These are phyloP conservation scores for Phycomyces nitens DNA, from an alignment of 192 early-diverging fungal genomes.

Conservation along the genomic window DNA sequence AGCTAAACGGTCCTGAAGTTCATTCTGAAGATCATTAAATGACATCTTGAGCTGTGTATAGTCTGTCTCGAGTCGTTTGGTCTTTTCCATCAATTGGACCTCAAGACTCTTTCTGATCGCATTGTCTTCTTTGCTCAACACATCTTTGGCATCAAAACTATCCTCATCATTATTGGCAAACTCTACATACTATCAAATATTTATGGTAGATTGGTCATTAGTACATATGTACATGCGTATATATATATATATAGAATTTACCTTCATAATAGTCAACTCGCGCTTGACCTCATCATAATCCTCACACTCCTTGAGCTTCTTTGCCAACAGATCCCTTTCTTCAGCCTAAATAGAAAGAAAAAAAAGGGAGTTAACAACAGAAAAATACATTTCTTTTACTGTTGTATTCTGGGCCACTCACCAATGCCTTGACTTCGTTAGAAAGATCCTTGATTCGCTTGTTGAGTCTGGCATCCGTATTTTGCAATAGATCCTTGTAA, in stretches of 20 bases:
- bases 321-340: slow-evolving; percentile 54
- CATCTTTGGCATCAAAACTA: slow-evolving; percentile 40
- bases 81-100: slow-evolving; percentile 75
- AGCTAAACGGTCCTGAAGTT: slow-evolving; percentile 25
- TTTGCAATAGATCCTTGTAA: slow-evolving; percentile 37
- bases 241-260: slow-evolving; percentile 15
- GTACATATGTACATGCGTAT: too few relatives aligned
- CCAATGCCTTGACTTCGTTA: slow-evolving; percentile 37
- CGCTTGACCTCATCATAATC: slow-evolving; percentile 87
- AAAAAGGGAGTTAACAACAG: too few relatives aligned
- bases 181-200: slow-evolving; percentile 54
- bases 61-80: slow-evolving; percentile 75
- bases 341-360: slow-evolving; percentile 36
- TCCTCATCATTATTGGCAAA: slow-evolving; percentile 52
- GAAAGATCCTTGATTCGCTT: slow-evolving; percentile 47
- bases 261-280: slow-evolving; percentile 83
- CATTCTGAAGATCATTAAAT: slow-evolving; percentile 29
- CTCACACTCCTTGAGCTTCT: slow-evolving; percentile 56
- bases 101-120: slow-evolving; percentile 64
- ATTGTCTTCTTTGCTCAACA: slow-evolving; percentile 37
- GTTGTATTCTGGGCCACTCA: neutral
- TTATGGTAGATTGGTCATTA: neutral
- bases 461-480: slow-evolving; percentile 32
- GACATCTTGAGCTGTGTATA: slow-evolving; percentile 57
- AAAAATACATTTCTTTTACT: slow-evolving; percentile 17